Evolutionary conservation across 306 rosid species (phyloP), one percentile per base, ranked within the genome.

Genomic region (Glycyrrhiza uralensis): DNA sequence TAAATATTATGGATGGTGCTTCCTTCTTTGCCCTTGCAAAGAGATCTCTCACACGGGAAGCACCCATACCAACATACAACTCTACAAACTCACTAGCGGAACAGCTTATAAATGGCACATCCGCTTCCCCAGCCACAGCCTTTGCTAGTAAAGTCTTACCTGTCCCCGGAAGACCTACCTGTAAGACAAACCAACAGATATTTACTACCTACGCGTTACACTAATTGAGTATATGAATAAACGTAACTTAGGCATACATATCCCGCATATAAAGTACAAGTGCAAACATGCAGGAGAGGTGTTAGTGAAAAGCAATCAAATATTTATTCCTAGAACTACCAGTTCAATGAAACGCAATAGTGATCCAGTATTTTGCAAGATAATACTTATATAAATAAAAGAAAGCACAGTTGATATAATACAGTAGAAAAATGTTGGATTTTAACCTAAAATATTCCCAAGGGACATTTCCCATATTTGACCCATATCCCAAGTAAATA

Each of bases 111-210:
- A 94, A 94, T 55, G 99, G 99, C 20, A 94, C 99, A 54, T 94
- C 99, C 75, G 99, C 99, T 78, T 94, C 99, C 66, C 97, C 96
- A 28, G 99, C 99, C 47, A 94, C 97, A 68, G 96, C 99, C 89
- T 94, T 91, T 36, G 99, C 99, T 35, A 94, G 92, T 82, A 94
- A 96, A 67, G 99, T 94, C 90, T 94, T 94, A 44, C 99, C 99
- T 64, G 99, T 94, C 83, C 99, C 99, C 69, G 99, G 99, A 81
- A 91, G 99, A 86, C 99, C 99, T 74, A 94, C 98, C 97, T 93
- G 85, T 68, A 90, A 78, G 72, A 83, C 75, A 54, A 71, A 83
- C 61, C 70, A 65, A 60, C 35, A 14, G 59, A 76, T 32, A 74
- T 29, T 78, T 29, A 71, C 77, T 11, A 45, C 32, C 57, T n/a